Percentiles rank a stretch among this genome's conserved stretches.
Conservation (phyloP, 352 stramenopile species). For the Phytophthora lateralis region DNA sequence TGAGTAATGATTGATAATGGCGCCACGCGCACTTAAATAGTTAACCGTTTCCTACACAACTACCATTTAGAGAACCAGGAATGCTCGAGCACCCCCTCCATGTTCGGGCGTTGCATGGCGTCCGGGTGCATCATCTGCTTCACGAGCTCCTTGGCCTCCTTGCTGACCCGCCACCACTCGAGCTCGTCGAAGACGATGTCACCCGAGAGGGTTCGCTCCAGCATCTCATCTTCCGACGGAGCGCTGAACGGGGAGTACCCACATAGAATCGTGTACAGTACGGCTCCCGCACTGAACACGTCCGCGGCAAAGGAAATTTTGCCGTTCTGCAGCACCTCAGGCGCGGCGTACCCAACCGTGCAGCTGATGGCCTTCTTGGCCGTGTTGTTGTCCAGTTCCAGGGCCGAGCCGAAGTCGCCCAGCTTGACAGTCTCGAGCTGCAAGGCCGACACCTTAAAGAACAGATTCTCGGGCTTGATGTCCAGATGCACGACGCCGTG, state of each 20-base stretch:
- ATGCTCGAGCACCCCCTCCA: slow-evolving; percentile 74
- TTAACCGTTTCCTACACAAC: slow-evolving; percentile 16
- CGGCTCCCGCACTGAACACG: slow-evolving; percentile 75
- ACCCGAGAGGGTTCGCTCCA: slow-evolving; percentile 51
- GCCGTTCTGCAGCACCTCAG: slow-evolving; percentile 61
- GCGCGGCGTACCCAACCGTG: slow-evolving; percentile 78
- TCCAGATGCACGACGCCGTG: slow-evolving; percentile 74
- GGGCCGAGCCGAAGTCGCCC: slow-evolving; percentile 73
- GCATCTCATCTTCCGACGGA: slow-evolving; percentile 63
- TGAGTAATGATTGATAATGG: slow-evolving; percentile 18
- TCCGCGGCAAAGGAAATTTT: slow-evolving; percentile 68
- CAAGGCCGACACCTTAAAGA: slow-evolving; percentile 61
- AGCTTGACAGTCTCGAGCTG: slow-evolving; percentile 66
- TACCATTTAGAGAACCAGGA: slow-evolving; percentile 58
- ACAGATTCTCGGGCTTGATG: slow-evolving; percentile 83
- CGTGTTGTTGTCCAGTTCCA: slow-evolving; percentile 45
- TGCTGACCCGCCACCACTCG: slow-evolving; percentile 58
- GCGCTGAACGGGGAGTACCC: slow-evolving; percentile 74
- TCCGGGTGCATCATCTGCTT: slow-evolving; percentile 60
- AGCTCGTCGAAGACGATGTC: slow-evolving; percentile 62
- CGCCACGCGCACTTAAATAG: slow-evolving; percentile 29
- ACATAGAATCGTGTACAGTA: slow-evolving; percentile 72
- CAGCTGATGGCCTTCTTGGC: slow-evolving; percentile 55
- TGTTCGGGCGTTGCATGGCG: slow-evolving; percentile 45
- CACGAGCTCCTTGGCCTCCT: slow-evolving; percentile 64